Percentiles rank a stretch among this genome's conserved stretches.
phyloP scores from a whole-genome alignment of 345 rosid species.

The Salix arbutifolia region DNA sequence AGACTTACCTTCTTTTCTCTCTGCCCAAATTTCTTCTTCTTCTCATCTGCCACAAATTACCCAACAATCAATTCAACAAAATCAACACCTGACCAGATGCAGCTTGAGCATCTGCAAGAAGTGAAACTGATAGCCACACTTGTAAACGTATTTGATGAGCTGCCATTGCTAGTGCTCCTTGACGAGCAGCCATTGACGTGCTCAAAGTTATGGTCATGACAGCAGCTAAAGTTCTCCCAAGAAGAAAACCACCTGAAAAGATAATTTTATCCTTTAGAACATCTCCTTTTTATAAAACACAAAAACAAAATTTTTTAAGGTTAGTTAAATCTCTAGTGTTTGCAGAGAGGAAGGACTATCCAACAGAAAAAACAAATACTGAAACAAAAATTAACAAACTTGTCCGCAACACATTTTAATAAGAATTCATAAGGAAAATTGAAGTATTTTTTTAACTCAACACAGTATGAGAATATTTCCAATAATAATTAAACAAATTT shows the following conservation, averaged over 20 bases:
- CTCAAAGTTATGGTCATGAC: constrained; percentile 36
- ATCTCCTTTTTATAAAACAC: background rate
- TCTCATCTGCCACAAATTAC: too few species aligned
- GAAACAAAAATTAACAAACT: too few species aligned
- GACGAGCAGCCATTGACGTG: constrained; percentile 43
- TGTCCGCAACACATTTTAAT: too few species aligned
- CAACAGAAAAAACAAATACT: too few species aligned
- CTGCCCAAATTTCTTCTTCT: too few species aligned
- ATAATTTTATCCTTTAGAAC: background rate
- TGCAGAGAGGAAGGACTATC: too few species aligned
- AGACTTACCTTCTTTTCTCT: too few species aligned
- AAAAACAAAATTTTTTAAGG: background rate
- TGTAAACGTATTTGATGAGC: constrained; percentile 43
- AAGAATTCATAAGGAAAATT: too few species aligned
- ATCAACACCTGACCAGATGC: constrained; percentile 29
- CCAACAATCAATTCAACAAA: too few species aligned
- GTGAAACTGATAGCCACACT: constrained; percentile 36
- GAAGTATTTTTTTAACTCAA: too few species aligned
- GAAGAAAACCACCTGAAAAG: constrained; percentile 36
- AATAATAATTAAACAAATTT: too few species aligned
- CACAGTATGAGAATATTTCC: too few species aligned
- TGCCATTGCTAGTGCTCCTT: constrained; percentile 38
- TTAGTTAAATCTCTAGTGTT: background rate
- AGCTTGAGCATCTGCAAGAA: constrained; percentile 42
- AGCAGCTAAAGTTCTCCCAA: constrained; percentile 37